phyloP scores from a whole-genome alignment of 2,329 filamentous ascomycete species.

The Diaporthe sp. region DNA sequence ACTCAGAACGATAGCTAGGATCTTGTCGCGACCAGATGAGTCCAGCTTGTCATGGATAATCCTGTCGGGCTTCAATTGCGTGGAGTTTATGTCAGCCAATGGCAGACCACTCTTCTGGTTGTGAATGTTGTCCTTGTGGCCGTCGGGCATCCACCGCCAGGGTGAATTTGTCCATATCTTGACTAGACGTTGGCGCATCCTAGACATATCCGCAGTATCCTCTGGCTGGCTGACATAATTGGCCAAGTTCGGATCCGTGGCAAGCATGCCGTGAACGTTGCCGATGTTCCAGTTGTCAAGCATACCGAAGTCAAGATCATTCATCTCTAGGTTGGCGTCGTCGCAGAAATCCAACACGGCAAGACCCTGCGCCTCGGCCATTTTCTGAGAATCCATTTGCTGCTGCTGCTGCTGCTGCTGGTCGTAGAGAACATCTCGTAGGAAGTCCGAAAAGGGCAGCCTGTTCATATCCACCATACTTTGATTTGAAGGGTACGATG shows the following conservation, averaged over 20 bases:
- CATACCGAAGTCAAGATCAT: conserved; percentile 64
- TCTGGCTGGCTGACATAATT: conserved; percentile 44
- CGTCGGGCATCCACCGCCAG: conserved; percentile 62
- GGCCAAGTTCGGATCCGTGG: conserved; percentile 41
- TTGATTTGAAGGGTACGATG: conserved; percentile 36
- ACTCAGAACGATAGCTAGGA: conserved; percentile 73
- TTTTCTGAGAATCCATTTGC: conserved; percentile 52
- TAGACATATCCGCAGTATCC: conserved; percentile 56
- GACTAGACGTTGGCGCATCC: conserved; percentile 61
- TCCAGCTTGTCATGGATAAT: conserved; percentile 59
- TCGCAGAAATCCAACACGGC: conserved; percentile 64
- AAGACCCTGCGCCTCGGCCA: conserved; percentile 56
- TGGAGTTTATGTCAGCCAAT: conserved; percentile 53
- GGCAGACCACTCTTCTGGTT: conserved; percentile 60
- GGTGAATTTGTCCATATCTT: conserved; percentile 64
- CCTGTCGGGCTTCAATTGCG: conserved; percentile 53
- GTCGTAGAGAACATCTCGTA: conserved; percentile 64
- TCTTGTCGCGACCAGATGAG: conserved; percentile 67
- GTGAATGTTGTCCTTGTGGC: conserved; percentile 58
- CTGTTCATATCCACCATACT: conserved; percentile 48
- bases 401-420: conserved; percentile 35
- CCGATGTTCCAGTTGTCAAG: conserved; percentile 63
- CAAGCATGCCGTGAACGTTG: conserved; percentile 42
- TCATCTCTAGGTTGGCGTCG: conserved; percentile 62
- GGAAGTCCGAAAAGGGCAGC: conserved; percentile 62